Base-by-base conservation (phyloP, 176 grass and related monocot genomes). In the Oryza longistaminata region DNA sequence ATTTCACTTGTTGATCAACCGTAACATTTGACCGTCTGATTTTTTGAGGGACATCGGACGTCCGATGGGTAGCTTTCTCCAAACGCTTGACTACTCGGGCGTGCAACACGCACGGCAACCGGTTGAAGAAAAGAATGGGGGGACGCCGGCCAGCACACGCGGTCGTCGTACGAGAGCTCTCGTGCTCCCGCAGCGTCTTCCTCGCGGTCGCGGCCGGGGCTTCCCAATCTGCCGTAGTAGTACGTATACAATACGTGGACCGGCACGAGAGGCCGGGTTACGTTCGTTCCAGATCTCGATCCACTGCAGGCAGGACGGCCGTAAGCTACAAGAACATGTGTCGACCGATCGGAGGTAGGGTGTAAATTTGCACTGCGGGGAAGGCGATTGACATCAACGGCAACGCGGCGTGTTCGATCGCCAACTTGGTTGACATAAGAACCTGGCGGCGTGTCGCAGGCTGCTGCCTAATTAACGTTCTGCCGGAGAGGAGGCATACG, bases 161-260 rank as follows among this genome's bases (percentile, higher is more conserved):
- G 15, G 15, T 53, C 1, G 34, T 35, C 52, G 16, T 55, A 55
- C 52, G 16, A 6, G 52, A 17, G 16, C 52, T 2, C 52, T 55
- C 4, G 16, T 19, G 52, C 53, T 58, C 53, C 16, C 19, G 53
- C 53, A 58, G 53, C 53, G 82, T 76, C 71, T 22, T 77, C n/a
- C 3, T 68, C 81, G 76, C 61, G 34, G 75, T 68, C 81, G 76
- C 61, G 34, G 75, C n/a, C n/a, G n/a, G n/a, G 60, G 53, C 46
- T 81, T 8, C 29, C 31, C 26, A 64, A 67, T 52, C 49, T 52
- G 16, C 50, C 50, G 15, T 53, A 35, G 34, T 4, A 33, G 33
- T 33, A 3, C 0, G 5, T 5, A 5, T 35, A 35, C 34, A 4
- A 7, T 21, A 21, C 43, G 68, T 73, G 24, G 24, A 37, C 50